Evolutionary conservation across 805 yeast species (phyloP).

Genomic region (Wickerhamomyces kurtzmanii): DNA sequence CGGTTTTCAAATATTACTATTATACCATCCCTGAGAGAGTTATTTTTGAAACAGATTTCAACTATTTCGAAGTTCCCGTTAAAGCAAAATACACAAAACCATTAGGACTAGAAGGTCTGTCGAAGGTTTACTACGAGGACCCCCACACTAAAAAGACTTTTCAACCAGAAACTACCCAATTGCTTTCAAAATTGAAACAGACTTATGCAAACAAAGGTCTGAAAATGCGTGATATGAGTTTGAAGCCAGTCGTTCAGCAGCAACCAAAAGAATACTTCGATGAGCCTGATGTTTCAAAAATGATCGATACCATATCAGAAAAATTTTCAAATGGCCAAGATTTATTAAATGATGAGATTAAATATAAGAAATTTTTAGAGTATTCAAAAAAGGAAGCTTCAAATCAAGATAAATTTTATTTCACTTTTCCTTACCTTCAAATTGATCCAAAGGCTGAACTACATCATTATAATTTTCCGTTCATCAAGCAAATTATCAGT

Average conservation of each 20-base stretch:
- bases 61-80: conserved; percentile 16
- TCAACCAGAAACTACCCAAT: conserved; percentile 2
- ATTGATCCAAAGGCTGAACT: conserved; percentile 15
- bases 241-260: conserved; percentile 7
- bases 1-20: conserved; percentile 16
- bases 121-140: conserved; percentile 6
- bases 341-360: conserved; percentile 12
- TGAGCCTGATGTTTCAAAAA: conserved; percentile 10
- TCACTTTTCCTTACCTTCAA: conserved; percentile 16
- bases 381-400: conserved; percentile 15
- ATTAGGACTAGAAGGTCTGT: conserved; percentile 11
- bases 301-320: conserved; percentile 5
- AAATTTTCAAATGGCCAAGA: conserved; percentile 5
- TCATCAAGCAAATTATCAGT: conserved; percentile 18
- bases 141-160: conserved; percentile 2
- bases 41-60: conserved; percentile 16
- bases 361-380: conserved; percentile 14
- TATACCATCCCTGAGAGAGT: conserved; percentile 18
- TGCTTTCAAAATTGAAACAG: conserved; percentile 2
- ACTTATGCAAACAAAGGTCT: conserved; percentile 4
- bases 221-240: conserved; percentile 5
- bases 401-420: conserved; percentile 14
- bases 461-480: conserved; percentile 22
- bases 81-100: conserved; percentile 10
- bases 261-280: conserved; percentile 8